Base-by-base conservation (phyloP, 2,329 filamentous ascomycete genomes). In the Tolypocladium amazonense region DNA sequence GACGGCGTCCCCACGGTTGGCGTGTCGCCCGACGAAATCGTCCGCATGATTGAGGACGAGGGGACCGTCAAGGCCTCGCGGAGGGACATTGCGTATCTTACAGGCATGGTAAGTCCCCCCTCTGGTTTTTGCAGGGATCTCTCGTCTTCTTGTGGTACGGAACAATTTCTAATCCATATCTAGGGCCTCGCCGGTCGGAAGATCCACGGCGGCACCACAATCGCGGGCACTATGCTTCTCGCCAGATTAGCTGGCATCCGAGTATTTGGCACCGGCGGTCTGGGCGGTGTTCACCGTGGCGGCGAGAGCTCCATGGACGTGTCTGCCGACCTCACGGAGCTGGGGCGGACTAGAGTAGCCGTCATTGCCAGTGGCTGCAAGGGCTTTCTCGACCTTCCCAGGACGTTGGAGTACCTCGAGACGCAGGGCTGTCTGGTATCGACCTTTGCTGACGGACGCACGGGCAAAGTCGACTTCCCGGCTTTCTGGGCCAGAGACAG, bases 401-500 rank as follows among this genome's bases (percentile, higher is more conserved):
- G 90, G 58, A 99, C 94, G 0, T 80, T 99, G 6, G 94, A 99
- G 76, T 81, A 81, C 65, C 77, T 88, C 25, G 85, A 88, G 72
- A 87, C 85, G 0, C 84, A 88, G 69, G 89, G 89, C 12, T 92
- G 91, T 27, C 82, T 88, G 43, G 92, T 97, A 1, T 89, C 86
- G 4, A 97, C 94, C 2, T 99, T 97, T 76, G 87, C 91, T 30
- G 90, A 96, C 73, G 90, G 89, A 1, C 83, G 90, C 43, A 74
- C 76, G 33, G 88, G 86, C 1, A 75, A 81, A 7, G 82, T 97
- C 47, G 88, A 96, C 67, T 94, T 97, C 68, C 94, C 94, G 1
- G 91, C 90, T 0, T 99, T 99, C 73, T 99, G 90, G 83, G 90
- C 89, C 0, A 80, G 93, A 47, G 90, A 97, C 50, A 97, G 92